Evolutionary conservation across 306 rosid species (phyloP), one percentile per base, ranked within the genome.

Genomic region (Vigna angularis): DNA sequence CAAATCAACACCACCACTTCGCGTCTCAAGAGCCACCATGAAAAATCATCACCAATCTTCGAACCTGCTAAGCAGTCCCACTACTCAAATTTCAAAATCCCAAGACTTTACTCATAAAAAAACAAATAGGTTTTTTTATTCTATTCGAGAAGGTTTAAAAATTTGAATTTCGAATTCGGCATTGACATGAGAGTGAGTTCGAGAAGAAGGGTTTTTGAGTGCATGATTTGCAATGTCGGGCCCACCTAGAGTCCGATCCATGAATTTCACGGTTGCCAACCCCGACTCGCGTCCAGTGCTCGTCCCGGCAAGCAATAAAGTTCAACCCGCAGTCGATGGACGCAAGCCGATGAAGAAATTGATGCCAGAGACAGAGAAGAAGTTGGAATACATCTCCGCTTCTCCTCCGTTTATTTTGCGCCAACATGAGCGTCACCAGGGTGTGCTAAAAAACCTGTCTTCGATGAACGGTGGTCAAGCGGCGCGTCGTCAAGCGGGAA

Each of bases 171-270:
- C 32, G 57, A 28, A 62, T 49, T 69, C 42, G 50, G 49, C 85
- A 83, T 86, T 83, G 73, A 77, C 81, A 32, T 72, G 18, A 68
- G 30, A 58, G 44, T 5, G 22, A 17, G 68, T 51, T 65, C 61
- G n/a, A 16, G 58, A 56, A 66, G 53, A 66, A 44, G 75, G 49
- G 58, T 80, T 34, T 74, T 56, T 13, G 68, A 79, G 24, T 48
- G 53, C 66, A 80, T 55, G 14, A 50, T 78, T 87, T 66, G 77
- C 47, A 84, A 91, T 91, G 97, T 91, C 92, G 85, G 92, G 93
- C 58, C 97, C 92, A 77, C 97, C 93, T 26, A 87, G 95, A 87
- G 86, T 92, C 79, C 91, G 90, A 79, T 86, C 95, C 68, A 83
- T 84, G 91, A 90, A 90, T 64, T 76, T 86, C 36, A 74, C 90